Evolutionary conservation across 2,329 filamentous ascomycete species (phyloP), one percentile per base, ranked within the genome.

Genomic region (Plectosphaerella cucumerina): DNA sequence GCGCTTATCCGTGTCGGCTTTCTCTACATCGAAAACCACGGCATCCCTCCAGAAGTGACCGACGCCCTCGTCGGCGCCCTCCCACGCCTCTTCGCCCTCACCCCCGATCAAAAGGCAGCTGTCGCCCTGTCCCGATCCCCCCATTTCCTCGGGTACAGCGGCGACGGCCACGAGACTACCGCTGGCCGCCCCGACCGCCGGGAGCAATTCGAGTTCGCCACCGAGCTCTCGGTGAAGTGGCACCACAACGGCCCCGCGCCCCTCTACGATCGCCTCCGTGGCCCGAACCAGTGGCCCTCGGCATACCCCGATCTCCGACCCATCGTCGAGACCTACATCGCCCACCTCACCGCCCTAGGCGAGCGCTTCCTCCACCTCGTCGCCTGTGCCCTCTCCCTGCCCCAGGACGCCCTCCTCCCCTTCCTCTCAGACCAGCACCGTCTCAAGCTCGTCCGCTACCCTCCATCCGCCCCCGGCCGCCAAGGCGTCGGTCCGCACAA

Each of bases 401-500:
- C 77, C 0, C 49, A 63, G 0, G 69, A 73, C 1, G 71, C 72
- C 0, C 78, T 85, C 52, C 68, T 76, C 39, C 66, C 75, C 2
- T 84, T 81, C 53, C 64, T 80, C 21, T 77, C 74, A 0, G 70
- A 76, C 37, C 81, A 84, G 53, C 80, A 85, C 59, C 76, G 82
- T 4, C 70, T 85, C 37, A 83, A 84, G 57, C 66, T 84, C 2
- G 69, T 83, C 3, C 75, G 73, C 49, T 84, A 84, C 49, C 78
- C 78, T 0, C 65, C 0, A 50, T 53, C 3, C 46, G 49, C 57
- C 10, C 42, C 50, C 2, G 48, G 37, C 14, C 45, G 58, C 3
- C 80, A 84, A 63, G 81, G 81, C 1, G 80, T 85, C 1, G 82
- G 81, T 0, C 76, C 82, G 1, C 81, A 85, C 65, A 84, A 84